These are phyloP conservation scores for Silene uniflora DNA, from an alignment of 148 eudicot genomes.

Conservation along the genomic window DNA sequence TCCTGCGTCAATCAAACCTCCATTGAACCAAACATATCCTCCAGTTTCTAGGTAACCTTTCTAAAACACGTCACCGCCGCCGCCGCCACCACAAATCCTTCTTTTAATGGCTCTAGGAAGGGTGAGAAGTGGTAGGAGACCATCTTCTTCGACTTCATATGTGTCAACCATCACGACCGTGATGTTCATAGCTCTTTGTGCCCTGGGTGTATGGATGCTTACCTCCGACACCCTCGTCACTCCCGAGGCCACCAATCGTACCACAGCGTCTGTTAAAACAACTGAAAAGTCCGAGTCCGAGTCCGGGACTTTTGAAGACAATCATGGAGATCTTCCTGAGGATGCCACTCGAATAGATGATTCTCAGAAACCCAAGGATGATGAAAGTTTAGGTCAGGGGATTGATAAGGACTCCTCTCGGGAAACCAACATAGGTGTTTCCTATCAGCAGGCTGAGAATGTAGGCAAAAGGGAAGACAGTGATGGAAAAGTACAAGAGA, in stretches of 20 bases:
- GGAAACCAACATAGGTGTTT: constrained; percentile 26
- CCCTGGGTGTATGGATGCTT: constrained; percentile 34
- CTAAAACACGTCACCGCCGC: not conserved
- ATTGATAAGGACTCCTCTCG: constrained; percentile 14
- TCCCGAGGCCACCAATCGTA: constrained; percentile 26
- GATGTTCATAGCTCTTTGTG: constrained; percentile 26
- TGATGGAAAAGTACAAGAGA: constrained; percentile 12
- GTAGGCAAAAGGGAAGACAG: constrained; percentile 16
- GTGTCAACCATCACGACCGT: constrained; percentile 27
- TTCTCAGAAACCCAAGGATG: constrained; percentile 12
- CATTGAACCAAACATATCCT: not conserved
- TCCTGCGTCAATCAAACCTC: not conserved
- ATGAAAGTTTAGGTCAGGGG: not conserved
- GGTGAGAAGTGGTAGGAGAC: constrained; percentile 24
- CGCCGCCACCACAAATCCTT: not conserved
- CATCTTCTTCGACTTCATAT: constrained; percentile 27
- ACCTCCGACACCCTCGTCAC: constrained; percentile 24
- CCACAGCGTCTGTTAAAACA: constrained; percentile 16
- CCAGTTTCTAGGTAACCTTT: not conserved
- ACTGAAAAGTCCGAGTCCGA: constrained; percentile 3
- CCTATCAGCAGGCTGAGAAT: constrained; percentile 14
- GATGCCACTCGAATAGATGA: constrained; percentile 41
- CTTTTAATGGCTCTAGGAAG: constrained; percentile 34
- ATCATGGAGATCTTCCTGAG: constrained; percentile 53
- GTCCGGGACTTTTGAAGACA: constrained; percentile 41